Percentiles rank a stretch among this genome's conserved stretches.
These are phyloP conservation scores for Hemileccinum rubropunctum DNA, from an alignment of 768 basidiomycete species.

Conservation along the genomic window DNA sequence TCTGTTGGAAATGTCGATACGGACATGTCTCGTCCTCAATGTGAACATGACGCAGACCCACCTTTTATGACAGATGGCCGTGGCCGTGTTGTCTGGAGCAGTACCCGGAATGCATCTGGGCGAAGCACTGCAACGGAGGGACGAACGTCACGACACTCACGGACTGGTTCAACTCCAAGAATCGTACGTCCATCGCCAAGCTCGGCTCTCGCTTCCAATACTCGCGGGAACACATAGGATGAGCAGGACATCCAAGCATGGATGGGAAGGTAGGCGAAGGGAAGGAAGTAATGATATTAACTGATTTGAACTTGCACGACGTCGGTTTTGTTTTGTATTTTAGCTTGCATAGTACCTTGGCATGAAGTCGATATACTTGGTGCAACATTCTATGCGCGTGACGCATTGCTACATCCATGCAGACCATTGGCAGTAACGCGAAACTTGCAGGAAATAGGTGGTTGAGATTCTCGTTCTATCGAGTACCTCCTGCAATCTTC, in stretches of 20 bases:
- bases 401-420: neutral
- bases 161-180: conserved; percentile 20
- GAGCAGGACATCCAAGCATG: conserved; percentile 19
- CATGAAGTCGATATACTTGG: neutral
- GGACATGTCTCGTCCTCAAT: conserved; percentile 17
- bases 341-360: conserved; percentile 2
- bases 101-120: conserved; percentile 22
- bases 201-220: conserved; percentile 7
- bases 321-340: conserved; percentile 10
- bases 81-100: conserved; percentile 53
- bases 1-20: neutral
- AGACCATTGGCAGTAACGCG: neutral
- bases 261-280: conserved; percentile 18
- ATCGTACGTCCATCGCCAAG: conserved; percentile 13
- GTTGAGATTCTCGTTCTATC: no score
- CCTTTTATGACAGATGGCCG: conserved; percentile 65
- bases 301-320: conserved; percentile 4
- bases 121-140: conserved; percentile 18
- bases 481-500: no score
- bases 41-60: conserved; percentile 39
- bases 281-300: conserved; percentile 13
- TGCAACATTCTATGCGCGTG: neutral
- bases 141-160: conserved; percentile 20
- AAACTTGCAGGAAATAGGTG: neutral
- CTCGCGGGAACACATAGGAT: conserved; percentile 16